Percentiles rank a stretch among this genome's conserved stretches.
Evolutionary conservation across 169 alveolate species (phyloP).

Genomic region (Plasmodium relictum): DNA sequence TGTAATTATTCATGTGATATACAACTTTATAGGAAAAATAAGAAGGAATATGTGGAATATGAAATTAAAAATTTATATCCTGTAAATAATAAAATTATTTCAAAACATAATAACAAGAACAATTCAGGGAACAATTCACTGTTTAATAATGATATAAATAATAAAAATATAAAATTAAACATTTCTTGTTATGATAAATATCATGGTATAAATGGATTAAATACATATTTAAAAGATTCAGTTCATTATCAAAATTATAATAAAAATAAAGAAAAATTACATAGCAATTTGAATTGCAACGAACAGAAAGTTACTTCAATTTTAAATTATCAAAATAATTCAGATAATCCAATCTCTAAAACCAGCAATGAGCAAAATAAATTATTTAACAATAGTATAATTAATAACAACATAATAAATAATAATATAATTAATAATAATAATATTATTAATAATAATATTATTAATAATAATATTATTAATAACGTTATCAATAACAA

Average conservation of each 20-base stretch:
- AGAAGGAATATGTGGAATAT: not conserved
- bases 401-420: slow-evolving; percentile 2
- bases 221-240: too few species aligned
- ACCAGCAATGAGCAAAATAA: not conserved
- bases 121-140: too few species aligned
- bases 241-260: too few species aligned
- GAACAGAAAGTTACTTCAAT: not conserved
- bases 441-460: slow-evolving; percentile 32
- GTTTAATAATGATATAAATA: too few species aligned
- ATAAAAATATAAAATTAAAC: too few species aligned
- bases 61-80: not conserved
- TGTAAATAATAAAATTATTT: not conserved
- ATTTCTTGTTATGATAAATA: too few species aligned
- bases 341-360: not conserved
- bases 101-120: not conserved
- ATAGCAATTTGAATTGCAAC: not conserved
- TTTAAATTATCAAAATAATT: not conserved
- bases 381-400: not conserved
- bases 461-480: slow-evolving; percentile 31
- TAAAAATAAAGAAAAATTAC: not conserved
- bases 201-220: too few species aligned
- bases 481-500: slow-evolving; percentile 16
- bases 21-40: not conserved
- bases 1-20: not conserved
- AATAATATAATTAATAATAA: slow-evolving; percentile 13